A percentile compares a stretch with the other conserved stretches of the same genome.
phyloP scores from a whole-genome alignment of 257 asterid genomes.

The Rauvolfia tetraphylla region DNA sequence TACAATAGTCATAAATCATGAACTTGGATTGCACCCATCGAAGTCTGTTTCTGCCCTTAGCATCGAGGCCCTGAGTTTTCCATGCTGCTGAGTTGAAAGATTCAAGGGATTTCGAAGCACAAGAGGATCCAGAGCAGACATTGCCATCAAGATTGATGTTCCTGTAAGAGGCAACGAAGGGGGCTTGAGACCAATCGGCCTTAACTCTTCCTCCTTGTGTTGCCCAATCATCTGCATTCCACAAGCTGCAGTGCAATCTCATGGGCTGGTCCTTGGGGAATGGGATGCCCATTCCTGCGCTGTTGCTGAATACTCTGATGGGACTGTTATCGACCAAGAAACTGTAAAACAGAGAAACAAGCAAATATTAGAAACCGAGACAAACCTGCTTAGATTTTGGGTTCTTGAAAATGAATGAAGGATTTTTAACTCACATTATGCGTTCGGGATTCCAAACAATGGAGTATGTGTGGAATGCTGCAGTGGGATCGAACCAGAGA shows the following conservation, averaged over 20 bases:
- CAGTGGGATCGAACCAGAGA: conserved; percentile 60
- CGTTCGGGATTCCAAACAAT: conserved; percentile 51
- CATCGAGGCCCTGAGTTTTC: conserved; percentile 46
- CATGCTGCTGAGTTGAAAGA: conserved; percentile 27
- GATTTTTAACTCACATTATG: conserved; percentile 36
- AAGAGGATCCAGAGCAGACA: conserved; percentile 4
- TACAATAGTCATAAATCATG: conserved; percentile 21
- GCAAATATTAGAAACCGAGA: not conserved
- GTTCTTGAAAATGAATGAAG: not conserved
- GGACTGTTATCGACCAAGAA: conserved; percentile 57
- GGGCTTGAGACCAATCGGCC: conserved; percentile 61
- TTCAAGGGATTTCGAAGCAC: conserved; percentile 2
- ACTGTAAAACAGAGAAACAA: conserved; percentile 22
- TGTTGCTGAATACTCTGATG: conserved; percentile 55
- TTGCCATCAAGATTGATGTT: conserved; percentile 31
- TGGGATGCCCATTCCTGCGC: conserved; percentile 35
- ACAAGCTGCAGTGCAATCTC: conserved; percentile 49
- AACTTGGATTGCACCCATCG: conserved; percentile 13
- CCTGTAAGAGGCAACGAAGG: conserved; percentile 41
- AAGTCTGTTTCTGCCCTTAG: conserved; percentile 27
- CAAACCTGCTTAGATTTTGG: not conserved
- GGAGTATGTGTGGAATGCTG: conserved; percentile 55
- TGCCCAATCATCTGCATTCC: conserved; percentile 75
- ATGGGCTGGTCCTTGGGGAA: conserved; percentile 52
- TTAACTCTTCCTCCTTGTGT: conserved; percentile 66